These are phyloP conservation scores for Phytophthora quininea DNA, from an alignment of 352 stramenopile species.

Conservation along the genomic window DNA sequence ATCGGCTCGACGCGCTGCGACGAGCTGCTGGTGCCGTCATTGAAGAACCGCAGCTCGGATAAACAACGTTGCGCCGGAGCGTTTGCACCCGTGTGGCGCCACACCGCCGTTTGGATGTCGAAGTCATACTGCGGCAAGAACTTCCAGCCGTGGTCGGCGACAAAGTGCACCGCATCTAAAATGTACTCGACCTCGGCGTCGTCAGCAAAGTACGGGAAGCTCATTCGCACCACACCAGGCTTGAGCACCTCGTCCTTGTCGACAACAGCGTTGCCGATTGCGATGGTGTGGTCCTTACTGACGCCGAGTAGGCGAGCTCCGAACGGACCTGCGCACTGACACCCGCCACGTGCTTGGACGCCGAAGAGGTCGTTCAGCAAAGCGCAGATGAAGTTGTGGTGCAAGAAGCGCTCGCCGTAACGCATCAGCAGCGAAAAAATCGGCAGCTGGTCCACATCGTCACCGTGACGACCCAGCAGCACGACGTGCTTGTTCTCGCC, in stretches of 20 bases:
- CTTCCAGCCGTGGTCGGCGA: slow-evolving; percentile 92
- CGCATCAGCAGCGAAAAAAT: slow-evolving; percentile 96
- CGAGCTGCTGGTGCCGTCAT: slow-evolving; percentile 9
- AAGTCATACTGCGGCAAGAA: slow-evolving; percentile 95
- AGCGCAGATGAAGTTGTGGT: slow-evolving; percentile 98
- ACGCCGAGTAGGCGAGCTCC: slow-evolving; percentile 93
- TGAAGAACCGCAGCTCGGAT: slow-evolving; percentile 29
- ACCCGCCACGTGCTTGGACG: slow-evolving; percentile 75
- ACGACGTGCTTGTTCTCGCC: slow-evolving; percentile 71
- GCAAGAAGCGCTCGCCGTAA: slow-evolving; percentile 92
- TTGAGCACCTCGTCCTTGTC: slow-evolving; percentile 92
- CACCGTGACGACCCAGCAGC: slow-evolving; percentile 76
- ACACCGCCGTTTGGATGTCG: slow-evolving; percentile 94
- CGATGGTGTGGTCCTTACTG: slow-evolving; percentile 59
- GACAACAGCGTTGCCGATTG: slow-evolving; percentile 86
- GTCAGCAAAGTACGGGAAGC: slow-evolving; percentile 88
- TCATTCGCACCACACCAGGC: slow-evolving; percentile 95
- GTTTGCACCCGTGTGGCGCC: slow-evolving; percentile 54
- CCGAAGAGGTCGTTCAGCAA: slow-evolving; percentile 98
- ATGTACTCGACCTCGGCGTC: slow-evolving; percentile 93
- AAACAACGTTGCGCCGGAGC: slow-evolving; percentile 20
- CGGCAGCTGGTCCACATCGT: slow-evolving; percentile 67
- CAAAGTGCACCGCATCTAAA: slow-evolving; percentile 90
- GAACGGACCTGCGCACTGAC: slow-evolving; percentile 94
- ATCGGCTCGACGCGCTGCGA: slow-evolving; percentile 18